Evolutionary conservation across 2,329 filamentous ascomycete species (phyloP).

Genomic region (Paraphoma sp.): DNA sequence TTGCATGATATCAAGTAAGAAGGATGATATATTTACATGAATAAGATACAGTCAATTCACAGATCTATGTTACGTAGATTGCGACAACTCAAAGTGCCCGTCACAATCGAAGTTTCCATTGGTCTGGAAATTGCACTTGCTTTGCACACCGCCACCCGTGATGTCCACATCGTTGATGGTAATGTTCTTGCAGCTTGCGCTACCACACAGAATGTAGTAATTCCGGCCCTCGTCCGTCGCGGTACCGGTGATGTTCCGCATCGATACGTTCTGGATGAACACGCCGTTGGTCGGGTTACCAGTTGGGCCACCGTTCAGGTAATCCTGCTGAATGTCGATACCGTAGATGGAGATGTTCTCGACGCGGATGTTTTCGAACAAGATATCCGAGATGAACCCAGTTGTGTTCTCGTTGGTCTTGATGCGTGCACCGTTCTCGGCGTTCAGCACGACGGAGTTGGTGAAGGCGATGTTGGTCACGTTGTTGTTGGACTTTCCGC

Average conservation of each 20-base stretch:
- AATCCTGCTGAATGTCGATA: slow-evolving; percentile 59
- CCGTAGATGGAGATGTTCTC: slow-evolving; percentile 54
- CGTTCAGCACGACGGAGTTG: slow-evolving; percentile 56
- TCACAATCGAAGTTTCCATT: slow-evolving; percentile 36
- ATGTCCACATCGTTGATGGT: slow-evolving; percentile 54
- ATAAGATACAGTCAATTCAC: no score
- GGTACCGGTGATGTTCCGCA: slow-evolving; percentile 50
- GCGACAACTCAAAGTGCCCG: slow-evolving; percentile 15
- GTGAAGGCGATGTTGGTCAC: slow-evolving; percentile 52
- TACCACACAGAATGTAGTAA: slow-evolving; percentile 62
- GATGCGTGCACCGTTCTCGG: slow-evolving; percentile 62
- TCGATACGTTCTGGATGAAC: slow-evolving; percentile 50
- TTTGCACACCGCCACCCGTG: slow-evolving; percentile 46
- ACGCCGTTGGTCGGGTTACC: slow-evolving; percentile 55
- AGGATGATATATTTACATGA: no score
- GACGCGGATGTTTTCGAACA: slow-evolving; percentile 34
- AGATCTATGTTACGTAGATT: no score
- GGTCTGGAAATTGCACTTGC: slow-evolving; percentile 36
- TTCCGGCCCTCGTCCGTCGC: slow-evolving; percentile 37
- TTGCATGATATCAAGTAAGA: no score
- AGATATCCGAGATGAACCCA: slow-evolving; percentile 42
- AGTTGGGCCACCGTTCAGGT: slow-evolving; percentile 52
- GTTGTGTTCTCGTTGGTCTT: slow-evolving; percentile 60
- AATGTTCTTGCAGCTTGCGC: slow-evolving; percentile 58
- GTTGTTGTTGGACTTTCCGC: slow-evolving; percentile 45